These are phyloP conservation scores for Alternaria burnsii DNA, from an alignment of 2,329 filamentous ascomycete species.

Conservation along the genomic window DNA sequence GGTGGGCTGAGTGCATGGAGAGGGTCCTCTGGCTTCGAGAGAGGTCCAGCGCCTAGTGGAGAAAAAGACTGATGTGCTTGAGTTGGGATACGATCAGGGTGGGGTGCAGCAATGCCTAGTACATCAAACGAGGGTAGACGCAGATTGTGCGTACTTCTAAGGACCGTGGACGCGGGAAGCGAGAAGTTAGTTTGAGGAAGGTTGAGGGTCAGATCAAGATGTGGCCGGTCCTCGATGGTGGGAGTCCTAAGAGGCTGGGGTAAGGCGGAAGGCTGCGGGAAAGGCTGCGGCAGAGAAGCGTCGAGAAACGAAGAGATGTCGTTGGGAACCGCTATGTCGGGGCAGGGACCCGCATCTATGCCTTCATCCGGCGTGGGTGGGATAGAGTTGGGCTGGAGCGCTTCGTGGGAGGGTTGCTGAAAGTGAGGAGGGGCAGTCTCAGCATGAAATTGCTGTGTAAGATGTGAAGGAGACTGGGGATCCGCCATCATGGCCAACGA, in stretches of 20 bases:
- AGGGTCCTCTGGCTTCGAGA: constrained; percentile 52
- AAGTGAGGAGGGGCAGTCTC: constrained; percentile 18
- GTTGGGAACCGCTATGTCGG: constrained; percentile 23
- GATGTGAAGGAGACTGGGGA: constrained; percentile 19
- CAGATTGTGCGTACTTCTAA: constrained; percentile 51
- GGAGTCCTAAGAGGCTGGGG: constrained; percentile 36
- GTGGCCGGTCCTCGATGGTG: constrained; percentile 34
- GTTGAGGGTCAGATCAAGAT: constrained; percentile 34
- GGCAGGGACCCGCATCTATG: constrained; percentile 25
- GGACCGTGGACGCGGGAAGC: constrained; percentile 41
- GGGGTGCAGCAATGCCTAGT: constrained; percentile 60
- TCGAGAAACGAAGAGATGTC: constrained; percentile 38
- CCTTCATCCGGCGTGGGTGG: constrained; percentile 33
- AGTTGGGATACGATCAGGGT: constrained; percentile 52
- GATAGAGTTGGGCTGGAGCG: constrained; percentile 18
- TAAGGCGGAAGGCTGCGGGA: constrained; percentile 39
- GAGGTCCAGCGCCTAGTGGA: constrained; percentile 47
- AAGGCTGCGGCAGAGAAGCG: constrained; percentile 38
- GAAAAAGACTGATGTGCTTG: constrained; percentile 39
- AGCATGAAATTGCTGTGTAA: constrained; percentile 21
- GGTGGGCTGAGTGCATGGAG: constrained; percentile 51
- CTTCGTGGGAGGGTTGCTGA: background rate
- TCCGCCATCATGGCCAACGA: constrained; percentile 27
- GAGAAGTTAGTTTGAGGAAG: constrained; percentile 42
- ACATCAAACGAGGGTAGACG: constrained; percentile 64